These are phyloP conservation scores for Quambalaria eucalypti DNA, from an alignment of 1,284 basidiomycete genomes.

Conservation along the genomic window DNA sequence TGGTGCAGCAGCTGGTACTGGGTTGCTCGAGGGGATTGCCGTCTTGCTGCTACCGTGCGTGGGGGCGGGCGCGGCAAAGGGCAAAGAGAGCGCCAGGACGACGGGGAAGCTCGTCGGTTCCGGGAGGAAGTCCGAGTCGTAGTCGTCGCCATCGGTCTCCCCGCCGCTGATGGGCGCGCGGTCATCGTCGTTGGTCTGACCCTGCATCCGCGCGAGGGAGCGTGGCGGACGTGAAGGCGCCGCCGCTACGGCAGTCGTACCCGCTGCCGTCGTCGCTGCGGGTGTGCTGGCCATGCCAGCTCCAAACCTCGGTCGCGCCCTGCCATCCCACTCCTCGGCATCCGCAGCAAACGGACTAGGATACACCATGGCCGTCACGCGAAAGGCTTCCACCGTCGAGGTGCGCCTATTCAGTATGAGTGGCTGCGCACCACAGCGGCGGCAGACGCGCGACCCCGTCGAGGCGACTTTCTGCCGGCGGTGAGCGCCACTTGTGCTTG, in stretches of 20 bases:
- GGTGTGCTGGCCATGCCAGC: too few relatives aligned
- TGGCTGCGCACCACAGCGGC: neutral
- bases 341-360: slow-evolving; percentile 1
- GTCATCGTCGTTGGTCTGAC: neutral
- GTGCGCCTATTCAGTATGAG: neutral
- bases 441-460: neutral
- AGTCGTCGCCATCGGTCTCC: neutral
- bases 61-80: too few relatives aligned
- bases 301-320: neutral
- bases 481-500: neutral
- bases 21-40: too few relatives aligned
- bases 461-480: slow-evolving; percentile 1
- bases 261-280: neutral
- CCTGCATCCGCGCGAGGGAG: neutral
- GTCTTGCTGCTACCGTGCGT: too few relatives aligned
- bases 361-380: slow-evolving; percentile 14
- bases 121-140: slow-evolving; percentile 1
- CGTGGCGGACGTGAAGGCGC: neutral
- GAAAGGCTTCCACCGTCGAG: slow-evolving; percentile 7
- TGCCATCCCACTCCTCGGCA: neutral
- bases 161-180: too few relatives aligned
- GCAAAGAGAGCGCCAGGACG: slow-evolving; percentile 14
- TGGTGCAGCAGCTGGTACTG: too few relatives aligned
- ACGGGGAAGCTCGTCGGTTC: slow-evolving; percentile 10
- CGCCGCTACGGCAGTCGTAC: neutral